Evolutionary conservation across 768 basidiomycete species (phyloP), one percentile per base, ranked within the genome.

Genomic region (Podaxis sp.): DNA sequence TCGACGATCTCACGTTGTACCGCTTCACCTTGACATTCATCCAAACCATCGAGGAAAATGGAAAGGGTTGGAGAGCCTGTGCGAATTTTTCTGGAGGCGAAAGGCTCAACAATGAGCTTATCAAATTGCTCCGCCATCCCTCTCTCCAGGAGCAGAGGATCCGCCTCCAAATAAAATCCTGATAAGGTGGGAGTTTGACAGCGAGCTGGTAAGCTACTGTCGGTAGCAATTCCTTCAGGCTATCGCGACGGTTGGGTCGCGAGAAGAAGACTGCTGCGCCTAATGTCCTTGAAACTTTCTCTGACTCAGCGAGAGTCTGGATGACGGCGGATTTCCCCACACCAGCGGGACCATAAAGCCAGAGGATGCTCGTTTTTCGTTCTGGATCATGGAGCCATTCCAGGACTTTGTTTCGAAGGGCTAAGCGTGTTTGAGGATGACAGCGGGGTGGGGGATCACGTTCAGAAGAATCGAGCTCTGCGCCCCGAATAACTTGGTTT

Each of bases 161-260:
- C 61, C 2, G 61, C 46, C 13, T 50, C 66, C 67, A 52, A 20
- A 76, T 56, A 20, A 41, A 55, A 20, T 58, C 37, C 17, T 59
- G 68, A 65, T 65, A 60, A 46, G 37, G 17, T 59, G 66, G 61
- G 63, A 60, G 48, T 48, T 61, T 52, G 1, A 62, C 61, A 11
- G 69, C 71, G 13, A 75, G 66, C 20, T 66, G 63, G 54, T 69
- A 67, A 3, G 71, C 69, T 22, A 75, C 56, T 0, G 75, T 71
- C 7, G 71, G 65, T 58, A 74, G 11, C n/a, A 26, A 6, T 24
- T 49, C 24, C 48, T 24, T 17, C n/a, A 20, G 48, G 24, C 24
- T 22, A 12, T 49, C 22, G 11, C 20, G 48, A 22, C 22, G 22
- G 48, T 49, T 49, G 48, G 48, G 20, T 10, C 48, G 17, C 7